A percentile compares a stretch with the other conserved stretches of the same genome.
These are phyloP conservation scores for Pseudocercospora eumusae DNA, from an alignment of 2,329 filamentous ascomycete species.

Conservation along the genomic window DNA sequence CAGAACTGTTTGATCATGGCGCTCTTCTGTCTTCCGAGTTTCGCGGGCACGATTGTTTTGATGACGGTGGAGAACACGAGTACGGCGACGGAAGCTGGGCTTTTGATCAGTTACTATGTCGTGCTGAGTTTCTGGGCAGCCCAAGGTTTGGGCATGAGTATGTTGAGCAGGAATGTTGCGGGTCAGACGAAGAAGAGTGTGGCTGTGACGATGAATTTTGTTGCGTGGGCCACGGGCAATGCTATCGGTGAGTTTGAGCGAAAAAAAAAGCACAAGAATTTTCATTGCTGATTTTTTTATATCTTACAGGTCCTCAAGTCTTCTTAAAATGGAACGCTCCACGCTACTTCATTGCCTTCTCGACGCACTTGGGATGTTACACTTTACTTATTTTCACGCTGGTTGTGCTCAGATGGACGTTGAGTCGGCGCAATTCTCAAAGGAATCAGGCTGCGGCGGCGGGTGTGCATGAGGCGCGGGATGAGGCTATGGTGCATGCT, in stretches of 20 bases:
- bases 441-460: constrained; percentile 39
- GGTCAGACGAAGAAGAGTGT: constrained; percentile 74
- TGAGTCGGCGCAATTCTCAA: constrained; percentile 46
- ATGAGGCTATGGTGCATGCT: constrained; percentile 36
- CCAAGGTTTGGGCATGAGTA: constrained; percentile 34
- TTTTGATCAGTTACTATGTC: constrained; percentile 74
- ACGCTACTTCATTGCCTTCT: constrained; percentile 68
- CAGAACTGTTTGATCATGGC: constrained; percentile 70
- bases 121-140: constrained; percentile 77
- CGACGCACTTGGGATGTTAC: constrained; percentile 71
- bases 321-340: constrained; percentile 63
- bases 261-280: too few relatives aligned
- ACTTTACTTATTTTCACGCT: constrained; percentile 49
- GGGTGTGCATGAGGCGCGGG: constrained; percentile 29
- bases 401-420: constrained; percentile 46
- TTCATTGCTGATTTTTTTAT: background rate
- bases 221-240: constrained; percentile 69
- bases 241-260: constrained; percentile 56
- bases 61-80: constrained; percentile 66
- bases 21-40: constrained; percentile 67
- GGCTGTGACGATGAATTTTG: constrained; percentile 68
- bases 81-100: constrained; percentile 62
- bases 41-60: constrained; percentile 70
- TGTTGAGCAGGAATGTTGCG: constrained; percentile 60
- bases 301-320: constrained; percentile 64